Base-by-base conservation (phyloP, 805 yeast genomes). In the Ogataea siamensis region DNA sequence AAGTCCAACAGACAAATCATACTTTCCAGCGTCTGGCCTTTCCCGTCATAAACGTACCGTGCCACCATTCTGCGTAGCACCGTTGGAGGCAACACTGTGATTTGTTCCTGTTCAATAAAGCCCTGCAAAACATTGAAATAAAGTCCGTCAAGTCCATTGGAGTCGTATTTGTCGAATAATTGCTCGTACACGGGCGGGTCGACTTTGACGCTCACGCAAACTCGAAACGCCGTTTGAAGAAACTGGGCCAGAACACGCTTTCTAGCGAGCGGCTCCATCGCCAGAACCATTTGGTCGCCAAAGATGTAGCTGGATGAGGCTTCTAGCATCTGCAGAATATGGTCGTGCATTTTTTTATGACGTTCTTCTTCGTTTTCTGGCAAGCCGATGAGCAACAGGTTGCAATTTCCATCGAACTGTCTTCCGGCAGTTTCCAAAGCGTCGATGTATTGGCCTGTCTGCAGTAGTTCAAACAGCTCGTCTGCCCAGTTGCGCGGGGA, bases 401-500 rank as follows among this genome's bases (percentile, higher is more conserved):
- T 76, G 19, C 56, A 54, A 1, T 71, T 67, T 8, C 82, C 78
- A 1, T 52, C 45, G 34, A 75, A 86, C 53, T 73, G 83, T 6
- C 60, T 58, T 30, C 72, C 63, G 0, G 84, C 81, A 11, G 71
- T 62, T 2, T 63, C 58, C n/a, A 86, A 65, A 0, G 94, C 89
- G 2, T 57, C 63, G 5, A 73, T 56, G 38, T 78, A 81, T 15
- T 71, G 56, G 1, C 73, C 76, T 2, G 60, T 47, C 8, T 73
- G 64, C 32, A 87, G 63, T 9, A 74, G 53, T 5, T 60, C 65
- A 40, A 74, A 56, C 1, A 85, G 57, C 18, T 68, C 64, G 47
- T 83, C 89, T 0, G 82, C 86, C 95, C 88, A 87, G 48, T 72
- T 78, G 2, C 78, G 64, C 11, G 78, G 58, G 16, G 76, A 66